These are phyloP conservation scores for Fagopyrum homotropicum DNA, from an alignment of 148 eudicot genomes.

Conservation along the genomic window DNA sequence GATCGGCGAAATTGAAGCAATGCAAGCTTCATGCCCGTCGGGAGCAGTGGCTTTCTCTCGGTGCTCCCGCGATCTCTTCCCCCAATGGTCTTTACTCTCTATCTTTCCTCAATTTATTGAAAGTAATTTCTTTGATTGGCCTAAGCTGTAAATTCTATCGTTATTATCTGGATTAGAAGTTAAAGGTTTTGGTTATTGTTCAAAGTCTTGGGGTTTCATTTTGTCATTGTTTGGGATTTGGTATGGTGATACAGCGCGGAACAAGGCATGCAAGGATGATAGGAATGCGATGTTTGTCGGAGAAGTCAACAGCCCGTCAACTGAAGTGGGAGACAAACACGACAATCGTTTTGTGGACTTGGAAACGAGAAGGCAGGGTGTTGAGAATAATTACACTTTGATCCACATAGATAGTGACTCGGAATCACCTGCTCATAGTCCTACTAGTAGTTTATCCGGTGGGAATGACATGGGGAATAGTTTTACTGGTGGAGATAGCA, in stretches of 20 bases:
- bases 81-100: neutral
- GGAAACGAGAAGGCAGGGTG: conserved; percentile 31
- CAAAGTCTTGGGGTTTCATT: neutral
- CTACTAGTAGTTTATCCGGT: conserved; percentile 40
- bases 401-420: conserved; percentile 47
- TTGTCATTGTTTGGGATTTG: neutral
- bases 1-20: conserved; percentile 91
- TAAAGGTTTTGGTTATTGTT: neutral
- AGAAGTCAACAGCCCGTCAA: conserved; percentile 1
- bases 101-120: neutral
- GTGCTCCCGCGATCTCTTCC: conserved; percentile 25
- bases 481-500: conserved; percentile 31
- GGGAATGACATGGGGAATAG: conserved; percentile 32
- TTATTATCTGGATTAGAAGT: neutral
- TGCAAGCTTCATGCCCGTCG: conserved; percentile 92
- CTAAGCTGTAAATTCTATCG: neutral
- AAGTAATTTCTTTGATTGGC: neutral
- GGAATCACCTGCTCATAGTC: conserved; percentile 56
- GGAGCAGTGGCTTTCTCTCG: conserved; percentile 93
- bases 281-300: conserved; percentile 13
- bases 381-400: conserved; percentile 27
- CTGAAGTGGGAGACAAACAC: conserved; percentile 18
- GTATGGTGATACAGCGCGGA: conserved; percentile 29
- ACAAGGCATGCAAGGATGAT: conserved; percentile 35
- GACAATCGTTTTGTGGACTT: conserved; percentile 25